Conservation (phyloP, 1,139 yeast genomes). For the Yamadazyma trypodendri region DNA sequence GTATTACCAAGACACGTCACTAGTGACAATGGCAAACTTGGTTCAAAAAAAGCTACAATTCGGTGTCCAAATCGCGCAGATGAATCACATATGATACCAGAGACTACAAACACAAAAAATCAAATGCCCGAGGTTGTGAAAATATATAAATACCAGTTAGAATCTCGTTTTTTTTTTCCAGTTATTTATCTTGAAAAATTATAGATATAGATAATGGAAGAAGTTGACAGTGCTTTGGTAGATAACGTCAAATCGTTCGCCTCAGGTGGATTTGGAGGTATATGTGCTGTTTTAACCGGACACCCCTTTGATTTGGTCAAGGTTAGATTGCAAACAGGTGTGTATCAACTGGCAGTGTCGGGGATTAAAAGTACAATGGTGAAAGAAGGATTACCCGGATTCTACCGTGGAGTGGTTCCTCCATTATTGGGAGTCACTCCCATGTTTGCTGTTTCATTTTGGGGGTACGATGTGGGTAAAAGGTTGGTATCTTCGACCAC, state of each 20-base stretch:
- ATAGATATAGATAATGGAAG: slow-evolving; percentile 32
- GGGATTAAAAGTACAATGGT: slow-evolving; percentile 70
- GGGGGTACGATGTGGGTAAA: slow-evolving; percentile 97
- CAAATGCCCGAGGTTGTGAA: slow-evolving; percentile 1
- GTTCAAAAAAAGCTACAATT: too few species aligned
- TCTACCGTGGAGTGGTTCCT: slow-evolving; percentile 85
- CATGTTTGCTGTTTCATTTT: slow-evolving; percentile 95
- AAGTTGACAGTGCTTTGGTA: slow-evolving; percentile 47
- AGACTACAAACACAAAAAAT: background rate
- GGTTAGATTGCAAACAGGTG: slow-evolving; percentile 83
- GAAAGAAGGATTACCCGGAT: slow-evolving; percentile 72
- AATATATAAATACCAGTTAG: background rate
- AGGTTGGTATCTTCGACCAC: slow-evolving; percentile 54
- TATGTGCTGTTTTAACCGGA: slow-evolving; percentile 80
- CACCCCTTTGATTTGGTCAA: slow-evolving; percentile 95
- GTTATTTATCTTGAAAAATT: background rate
- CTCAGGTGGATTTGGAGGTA: slow-evolving; percentile 76
- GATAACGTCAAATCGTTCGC: slow-evolving; percentile 73
- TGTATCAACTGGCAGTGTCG: slow-evolving; percentile 57
- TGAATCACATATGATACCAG: background rate
- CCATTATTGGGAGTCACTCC: slow-evolving; percentile 96
- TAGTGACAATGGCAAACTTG: too few species aligned
- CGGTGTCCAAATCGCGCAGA: background rate
- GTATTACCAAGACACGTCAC: background rate
- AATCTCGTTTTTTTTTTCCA: background rate